Percentiles rank a stretch among this genome's conserved stretches.
Evolutionary conservation across 441 rosid genomes (phyloP).

Genomic region (Breynia disticha): DNA sequence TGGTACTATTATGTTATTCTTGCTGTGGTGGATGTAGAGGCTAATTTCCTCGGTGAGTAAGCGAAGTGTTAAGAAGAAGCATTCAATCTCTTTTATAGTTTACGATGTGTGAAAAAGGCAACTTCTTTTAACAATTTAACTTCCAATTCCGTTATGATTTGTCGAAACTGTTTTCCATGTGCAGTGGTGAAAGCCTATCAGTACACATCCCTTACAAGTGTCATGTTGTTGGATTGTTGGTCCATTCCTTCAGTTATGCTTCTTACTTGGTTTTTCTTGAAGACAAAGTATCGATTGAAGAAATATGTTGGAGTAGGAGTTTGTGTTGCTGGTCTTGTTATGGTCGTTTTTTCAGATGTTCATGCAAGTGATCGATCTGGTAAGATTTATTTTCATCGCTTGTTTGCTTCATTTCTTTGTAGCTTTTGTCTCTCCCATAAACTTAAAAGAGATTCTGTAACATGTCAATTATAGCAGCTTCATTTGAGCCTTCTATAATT

Average conservation of each 20-base stretch:
- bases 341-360: constrained; percentile 88
- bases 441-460: background rate
- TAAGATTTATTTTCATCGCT: constrained; percentile 14
- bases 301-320: constrained; percentile 68
- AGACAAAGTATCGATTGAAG: constrained; percentile 65
- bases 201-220: constrained; percentile 79
- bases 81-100: no score
- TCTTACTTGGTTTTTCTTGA: constrained; percentile 67
- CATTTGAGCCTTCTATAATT: background rate
- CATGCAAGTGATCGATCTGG: constrained; percentile 72
- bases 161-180: constrained; percentile 9
- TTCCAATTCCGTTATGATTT: constrained; percentile 1
- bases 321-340: constrained; percentile 69
- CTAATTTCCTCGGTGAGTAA: constrained; percentile 76
- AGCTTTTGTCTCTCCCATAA: background rate
- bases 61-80: background rate
- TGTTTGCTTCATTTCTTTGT: background rate
- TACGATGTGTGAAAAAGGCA: background rate
- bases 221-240: constrained; percentile 97
- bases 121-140: background rate
- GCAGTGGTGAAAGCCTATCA: constrained; percentile 94
- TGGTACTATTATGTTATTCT: constrained; percentile 79
- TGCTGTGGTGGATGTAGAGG: constrained; percentile 80
- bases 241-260: constrained; percentile 76
- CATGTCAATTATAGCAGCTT: background rate